phyloP scores from a whole-genome alignment of 2,329 filamentous ascomycete species.

The Phialemonium atrogriseum region DNA sequence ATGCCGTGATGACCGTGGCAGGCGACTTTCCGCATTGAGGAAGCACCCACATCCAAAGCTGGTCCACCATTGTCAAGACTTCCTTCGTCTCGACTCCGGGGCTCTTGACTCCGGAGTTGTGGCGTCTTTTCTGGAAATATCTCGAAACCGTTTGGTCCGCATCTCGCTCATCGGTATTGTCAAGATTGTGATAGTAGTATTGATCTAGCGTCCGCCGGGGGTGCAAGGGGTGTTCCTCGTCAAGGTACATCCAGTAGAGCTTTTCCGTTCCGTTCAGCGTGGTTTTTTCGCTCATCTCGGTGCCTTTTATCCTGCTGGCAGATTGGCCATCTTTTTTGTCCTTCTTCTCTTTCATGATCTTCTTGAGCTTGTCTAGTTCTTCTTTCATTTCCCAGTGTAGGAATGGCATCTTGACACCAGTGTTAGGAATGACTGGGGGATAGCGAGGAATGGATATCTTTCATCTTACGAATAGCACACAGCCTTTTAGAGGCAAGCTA shows the following conservation, averaged over 20 bases:
- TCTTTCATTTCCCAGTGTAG: constrained; percentile 7
- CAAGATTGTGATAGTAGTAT: constrained; percentile 22
- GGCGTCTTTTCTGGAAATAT: too few species aligned
- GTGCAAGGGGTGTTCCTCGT: constrained; percentile 25
- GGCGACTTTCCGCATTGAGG: constrained; percentile 1
- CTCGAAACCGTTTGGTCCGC: constrained; percentile 32
- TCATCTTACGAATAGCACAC: too few species aligned
- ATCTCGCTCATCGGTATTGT: constrained; percentile 26
- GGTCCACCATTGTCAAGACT: constrained; percentile 23
- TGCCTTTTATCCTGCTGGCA: too few species aligned
- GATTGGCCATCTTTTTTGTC: constrained; percentile 15
- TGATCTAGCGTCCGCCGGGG: constrained; percentile 36
- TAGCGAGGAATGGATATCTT: too few species aligned
- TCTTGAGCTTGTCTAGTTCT: neutral
- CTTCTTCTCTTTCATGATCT: neutral
- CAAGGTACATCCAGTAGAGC: constrained; percentile 24
- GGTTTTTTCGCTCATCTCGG: neutral
- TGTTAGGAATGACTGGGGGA: too few species aligned
- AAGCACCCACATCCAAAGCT: constrained; percentile 24
- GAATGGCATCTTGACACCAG: constrained; percentile 14
- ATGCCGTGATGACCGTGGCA: constrained; percentile 1
- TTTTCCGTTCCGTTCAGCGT: constrained; percentile 20
- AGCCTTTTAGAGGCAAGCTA: too few species aligned
- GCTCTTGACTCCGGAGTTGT: constrained; percentile 15
- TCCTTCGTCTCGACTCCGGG: constrained; percentile 12